phyloP scores from a whole-genome alignment of 257 asterid species.

The Misopates orontium region DNA sequence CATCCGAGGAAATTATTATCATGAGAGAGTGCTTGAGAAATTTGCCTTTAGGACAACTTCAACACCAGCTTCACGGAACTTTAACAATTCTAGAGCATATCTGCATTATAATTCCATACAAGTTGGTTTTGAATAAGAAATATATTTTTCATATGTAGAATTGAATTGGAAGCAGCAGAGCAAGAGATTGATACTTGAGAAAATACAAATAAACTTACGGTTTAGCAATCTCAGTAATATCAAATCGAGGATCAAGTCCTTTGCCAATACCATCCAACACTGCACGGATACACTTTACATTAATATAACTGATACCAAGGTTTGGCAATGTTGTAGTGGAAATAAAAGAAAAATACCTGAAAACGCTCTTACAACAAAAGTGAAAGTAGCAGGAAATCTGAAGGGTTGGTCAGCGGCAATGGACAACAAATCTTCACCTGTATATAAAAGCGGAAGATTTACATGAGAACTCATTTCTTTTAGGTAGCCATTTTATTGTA shows the following conservation, averaged over 20 bases:
- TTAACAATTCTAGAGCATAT: constrained; percentile 88
- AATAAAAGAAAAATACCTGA: constrained; percentile 54
- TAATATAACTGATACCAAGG: constrained; percentile 24
- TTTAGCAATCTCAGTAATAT: constrained; percentile 94
- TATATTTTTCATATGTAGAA: background rate
- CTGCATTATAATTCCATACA: constrained; percentile 35
- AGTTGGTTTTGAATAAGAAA: constrained; percentile 18
- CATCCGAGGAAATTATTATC: constrained; percentile 3
- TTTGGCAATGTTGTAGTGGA: background rate
- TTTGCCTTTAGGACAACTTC: constrained; percentile 80
- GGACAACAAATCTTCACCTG: constrained; percentile 94
- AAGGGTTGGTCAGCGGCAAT: constrained; percentile 98
- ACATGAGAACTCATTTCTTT: constrained; percentile 10
- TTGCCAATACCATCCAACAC: constrained; percentile 98
- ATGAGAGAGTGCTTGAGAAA: background rate
- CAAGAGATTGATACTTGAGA: too few species aligned
- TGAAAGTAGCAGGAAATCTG: constrained; percentile 96
- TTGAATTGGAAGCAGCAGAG: too few species aligned
- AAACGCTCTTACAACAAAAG: constrained; percentile 97
- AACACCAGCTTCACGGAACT: constrained; percentile 93
- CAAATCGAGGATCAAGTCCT: constrained; percentile 98
- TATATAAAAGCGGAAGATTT: constrained; percentile 4
- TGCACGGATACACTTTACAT: constrained; percentile 35
- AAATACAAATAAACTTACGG: constrained; percentile 60
- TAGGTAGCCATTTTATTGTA: too few species aligned